Percentiles rank a stretch among this genome's conserved stretches.
Conservation (phyloP, 2,329 filamentous ascomycete species). For the Aspergillus ochraceus region DNA sequence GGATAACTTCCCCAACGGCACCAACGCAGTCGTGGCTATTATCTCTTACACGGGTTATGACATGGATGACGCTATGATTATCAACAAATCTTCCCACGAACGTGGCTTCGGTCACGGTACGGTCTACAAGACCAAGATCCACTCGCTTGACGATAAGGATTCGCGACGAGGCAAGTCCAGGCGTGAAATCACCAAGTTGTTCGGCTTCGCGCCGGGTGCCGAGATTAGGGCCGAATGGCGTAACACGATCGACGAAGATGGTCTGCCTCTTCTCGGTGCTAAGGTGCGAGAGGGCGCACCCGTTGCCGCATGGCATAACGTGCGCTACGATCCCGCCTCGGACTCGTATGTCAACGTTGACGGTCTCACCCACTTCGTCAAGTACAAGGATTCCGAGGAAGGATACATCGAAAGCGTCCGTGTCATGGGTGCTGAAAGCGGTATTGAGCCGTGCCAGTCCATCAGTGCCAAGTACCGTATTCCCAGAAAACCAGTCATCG, state of each 20-base stretch:
- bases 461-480: constrained; percentile 92
- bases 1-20: constrained; percentile 97
- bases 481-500: constrained; percentile 86
- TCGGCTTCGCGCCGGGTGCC: constrained; percentile 82
- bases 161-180: constrained; percentile 64
- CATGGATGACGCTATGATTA: constrained; percentile 99
- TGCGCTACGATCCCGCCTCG: constrained; percentile 70
- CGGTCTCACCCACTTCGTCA: constrained; percentile 80
- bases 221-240: constrained; percentile 70
- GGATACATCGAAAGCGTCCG: constrained; percentile 92
- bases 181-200: constrained; percentile 75
- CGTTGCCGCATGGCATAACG: constrained; percentile 85
- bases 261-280: constrained; percentile 77
- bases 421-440: constrained; percentile 80
- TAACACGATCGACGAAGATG: constrained; percentile 79
- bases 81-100: constrained; percentile 96
- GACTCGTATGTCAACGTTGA: constrained; percentile 82
- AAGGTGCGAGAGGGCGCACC: constrained; percentile 78
- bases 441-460: constrained; percentile 79
- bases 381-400: constrained; percentile 89
- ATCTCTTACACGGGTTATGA: constrained; percentile 99
- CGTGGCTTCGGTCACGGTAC: constrained; percentile 93
- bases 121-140: constrained; percentile 96
- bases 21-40: constrained; percentile 92
- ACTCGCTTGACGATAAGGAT: constrained; percentile 77